These are phyloP conservation scores for Colletotrichum sp. DNA, from an alignment of 2,329 filamentous ascomycete species.

Conservation along the genomic window DNA sequence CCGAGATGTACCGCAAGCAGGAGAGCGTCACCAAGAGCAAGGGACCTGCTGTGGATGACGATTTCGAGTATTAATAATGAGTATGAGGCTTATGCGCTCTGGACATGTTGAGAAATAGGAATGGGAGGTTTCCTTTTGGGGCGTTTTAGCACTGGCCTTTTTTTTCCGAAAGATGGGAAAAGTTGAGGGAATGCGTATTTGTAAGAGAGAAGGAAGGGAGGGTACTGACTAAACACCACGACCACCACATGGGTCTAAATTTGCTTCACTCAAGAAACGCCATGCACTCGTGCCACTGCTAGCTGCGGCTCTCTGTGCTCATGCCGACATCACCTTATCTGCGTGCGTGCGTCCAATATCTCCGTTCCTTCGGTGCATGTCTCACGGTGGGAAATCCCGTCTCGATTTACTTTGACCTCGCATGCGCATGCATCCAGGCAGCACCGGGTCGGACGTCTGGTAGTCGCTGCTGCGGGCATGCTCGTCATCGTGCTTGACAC, in stretches of 20 bases:
- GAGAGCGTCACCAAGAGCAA: conserved; percentile 89
- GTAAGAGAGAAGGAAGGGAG: not conserved
- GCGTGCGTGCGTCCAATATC: not conserved
- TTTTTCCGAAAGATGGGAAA: not conserved
- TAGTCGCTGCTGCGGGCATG: not conserved
- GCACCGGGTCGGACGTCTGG: not conserved
- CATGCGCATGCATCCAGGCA: not conserved
- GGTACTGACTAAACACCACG: not conserved
- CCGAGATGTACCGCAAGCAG: conserved; percentile 96
- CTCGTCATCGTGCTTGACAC: not conserved
- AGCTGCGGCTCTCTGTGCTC: not conserved
- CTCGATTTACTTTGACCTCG: not conserved
- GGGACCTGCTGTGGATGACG: conserved; percentile 87
- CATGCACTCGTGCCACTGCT: not conserved
- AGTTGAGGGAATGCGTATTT: not conserved
- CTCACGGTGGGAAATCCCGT: not conserved
- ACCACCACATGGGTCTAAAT: not conserved
- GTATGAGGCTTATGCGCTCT: not conserved
- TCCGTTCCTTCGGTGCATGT: not conserved
- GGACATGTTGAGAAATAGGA: not conserved
- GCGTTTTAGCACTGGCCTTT: not conserved
- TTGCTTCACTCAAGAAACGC: not conserved
- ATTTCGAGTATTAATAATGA: conserved; percentile 89
- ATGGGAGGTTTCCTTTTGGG: not conserved
- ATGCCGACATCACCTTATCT: not conserved